Conservation (phyloP, 805 yeast genomes). For the Saccharomyces paradoxus region DNA sequence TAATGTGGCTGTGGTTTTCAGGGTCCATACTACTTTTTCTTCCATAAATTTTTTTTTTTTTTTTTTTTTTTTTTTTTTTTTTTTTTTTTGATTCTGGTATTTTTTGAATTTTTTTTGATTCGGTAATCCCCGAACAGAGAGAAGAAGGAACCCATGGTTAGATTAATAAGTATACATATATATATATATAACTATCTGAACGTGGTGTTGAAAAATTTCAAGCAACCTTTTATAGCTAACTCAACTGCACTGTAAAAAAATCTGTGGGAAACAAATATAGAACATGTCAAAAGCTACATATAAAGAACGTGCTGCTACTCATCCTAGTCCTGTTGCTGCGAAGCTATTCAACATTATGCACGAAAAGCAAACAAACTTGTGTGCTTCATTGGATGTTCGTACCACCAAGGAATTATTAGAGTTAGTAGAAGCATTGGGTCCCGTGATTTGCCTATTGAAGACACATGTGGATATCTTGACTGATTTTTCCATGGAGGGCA, state of each 20-base stretch:
- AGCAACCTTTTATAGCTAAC: background rate
- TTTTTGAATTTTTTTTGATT: background rate
- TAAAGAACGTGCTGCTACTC: constrained; percentile 58
- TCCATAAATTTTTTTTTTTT: background rate
- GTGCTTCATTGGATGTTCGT: constrained; percentile 89
- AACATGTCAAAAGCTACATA: constrained; percentile 38
- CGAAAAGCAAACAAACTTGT: constrained; percentile 72
- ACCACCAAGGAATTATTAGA: constrained; percentile 66
- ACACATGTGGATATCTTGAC: constrained; percentile 91
- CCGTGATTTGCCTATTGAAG: constrained; percentile 83
- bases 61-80: background rate
- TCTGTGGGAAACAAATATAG: background rate
- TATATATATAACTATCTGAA: background rate
- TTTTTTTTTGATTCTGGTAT: background rate
- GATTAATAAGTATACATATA: background rate
- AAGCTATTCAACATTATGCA: constrained; percentile 70
- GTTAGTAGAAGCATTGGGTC: constrained; percentile 76
- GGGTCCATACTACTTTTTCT: background rate
- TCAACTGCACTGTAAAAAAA: background rate
- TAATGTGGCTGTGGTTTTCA: background rate
- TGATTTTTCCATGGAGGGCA: constrained; percentile 76
- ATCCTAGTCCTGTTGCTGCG: constrained; percentile 71
- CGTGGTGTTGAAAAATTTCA: background rate
- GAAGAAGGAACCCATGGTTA: background rate
- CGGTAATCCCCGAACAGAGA: background rate